Base-by-base conservation (phyloP, 2,329 filamentous ascomycete genomes). In the Colletotrichum sp. region DNA sequence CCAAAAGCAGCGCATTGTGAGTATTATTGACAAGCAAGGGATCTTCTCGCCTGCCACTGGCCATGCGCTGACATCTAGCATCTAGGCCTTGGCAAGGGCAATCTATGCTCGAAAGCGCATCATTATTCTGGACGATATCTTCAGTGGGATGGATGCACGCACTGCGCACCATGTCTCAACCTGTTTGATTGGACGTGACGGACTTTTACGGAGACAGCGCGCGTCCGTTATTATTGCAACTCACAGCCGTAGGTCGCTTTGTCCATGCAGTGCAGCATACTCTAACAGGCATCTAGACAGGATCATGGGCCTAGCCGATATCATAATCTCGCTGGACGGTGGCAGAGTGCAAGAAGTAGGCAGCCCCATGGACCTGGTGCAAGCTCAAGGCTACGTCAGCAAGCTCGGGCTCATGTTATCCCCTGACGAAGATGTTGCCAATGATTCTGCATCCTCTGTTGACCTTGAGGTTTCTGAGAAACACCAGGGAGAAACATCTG, bases 1-100 rank as follows among this genome's bases (percentile, higher is more conserved):
- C 16, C 70, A 72, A 24, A 77, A 70, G 36, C 75, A 77, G 18
- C 71, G 75, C 4, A 60, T 77, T 26, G 75, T 77, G 24, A 63
- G 73, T 76, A 1, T 32, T 36, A 60, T 1, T 49, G 39, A 9
- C 10, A 15, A 4, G 6, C 3, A 49, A 49, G n/a, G 18, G 0
- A 21, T 52, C 6, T 21, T 52, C n/a, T 52, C 0, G 10, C 4
- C n/a, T 52, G 8, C 7, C 44, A 2, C 15, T 28, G 8, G 6
- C 16, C 21, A 30, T 49, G 13, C 8, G 13, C n/a, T 49, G 5
- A 34, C 36, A 18, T 34, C 7, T 55, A 0, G 12, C 13, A n/a
- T 8, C 15, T 28, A 76, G 74, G 59, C 71, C 2, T 36, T 76
- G 5, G 74, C 74, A 8, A 21, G 71, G 10, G 74, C 60, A 3